phyloP scores from a whole-genome alignment of 441 rosid genomes.

The Arabidopsis lyrata region DNA sequence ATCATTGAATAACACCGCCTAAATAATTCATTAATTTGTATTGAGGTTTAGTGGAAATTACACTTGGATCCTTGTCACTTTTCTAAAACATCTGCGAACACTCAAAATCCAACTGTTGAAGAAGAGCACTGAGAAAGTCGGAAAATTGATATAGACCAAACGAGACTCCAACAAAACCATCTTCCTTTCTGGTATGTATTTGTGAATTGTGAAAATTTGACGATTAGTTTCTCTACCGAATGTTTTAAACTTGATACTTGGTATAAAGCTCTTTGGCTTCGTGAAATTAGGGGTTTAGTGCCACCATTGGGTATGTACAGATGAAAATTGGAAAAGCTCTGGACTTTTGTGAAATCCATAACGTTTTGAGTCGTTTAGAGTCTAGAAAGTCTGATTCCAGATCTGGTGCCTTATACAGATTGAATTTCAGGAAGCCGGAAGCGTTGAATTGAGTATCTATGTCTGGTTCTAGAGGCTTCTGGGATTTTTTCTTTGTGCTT shows the following conservation, averaged over 20 bases:
- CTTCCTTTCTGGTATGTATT: constrained; percentile 23
- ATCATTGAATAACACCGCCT: too few relatives aligned
- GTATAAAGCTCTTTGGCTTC: neutral
- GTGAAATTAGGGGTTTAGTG: constrained; percentile 25
- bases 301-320: constrained; percentile 1
- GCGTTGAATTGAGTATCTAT: neutral
- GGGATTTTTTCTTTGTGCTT: constrained; percentile 7
- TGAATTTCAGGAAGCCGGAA: constrained; percentile 12
- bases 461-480: constrained; percentile 7
- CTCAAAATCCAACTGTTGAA: neutral
- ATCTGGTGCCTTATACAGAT: constrained; percentile 1
- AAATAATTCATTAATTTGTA: too few relatives aligned
- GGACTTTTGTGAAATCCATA: constrained; percentile 2
- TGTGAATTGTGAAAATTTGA: neutral
- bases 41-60: constrained; percentile 3
- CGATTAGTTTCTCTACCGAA: neutral
- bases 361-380: constrained; percentile 8
- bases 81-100: neutral
- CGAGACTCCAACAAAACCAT: constrained; percentile 14
- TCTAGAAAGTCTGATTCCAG: constrained; percentile 1
- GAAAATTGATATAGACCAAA: neutral
- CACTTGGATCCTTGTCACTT: constrained; percentile 25
- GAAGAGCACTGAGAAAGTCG: constrained; percentile 1
- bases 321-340: constrained; percentile 26
- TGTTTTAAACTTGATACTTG: neutral